These are phyloP conservation scores for Osmanthus fragrans DNA, from an alignment of 257 asterid species.

Conservation along the genomic window DNA sequence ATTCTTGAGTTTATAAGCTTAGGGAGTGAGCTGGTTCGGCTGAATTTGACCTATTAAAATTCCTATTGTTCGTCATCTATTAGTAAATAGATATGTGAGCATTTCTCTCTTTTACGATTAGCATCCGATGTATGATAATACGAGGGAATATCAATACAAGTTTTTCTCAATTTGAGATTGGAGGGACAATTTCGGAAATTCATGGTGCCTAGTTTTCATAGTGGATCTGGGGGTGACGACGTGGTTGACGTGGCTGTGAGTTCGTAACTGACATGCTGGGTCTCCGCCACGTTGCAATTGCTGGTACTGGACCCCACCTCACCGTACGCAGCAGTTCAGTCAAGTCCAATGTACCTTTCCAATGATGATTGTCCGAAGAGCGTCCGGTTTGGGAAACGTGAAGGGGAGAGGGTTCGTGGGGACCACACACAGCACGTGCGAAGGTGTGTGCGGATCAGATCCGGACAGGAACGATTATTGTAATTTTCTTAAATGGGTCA, in stretches of 20 bases:
- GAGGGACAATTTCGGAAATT: neutral
- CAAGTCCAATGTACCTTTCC: slow-evolving; percentile 1
- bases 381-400: neutral
- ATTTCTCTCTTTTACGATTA: no score
- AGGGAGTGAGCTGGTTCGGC: no score
- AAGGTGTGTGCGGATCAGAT: neutral
- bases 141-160: no score
- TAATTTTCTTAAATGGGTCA: neutral
- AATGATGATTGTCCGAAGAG: neutral
- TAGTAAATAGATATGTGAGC: no score
- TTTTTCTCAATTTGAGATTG: neutral
- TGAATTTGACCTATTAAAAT: no score
- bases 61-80: no score
- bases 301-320: neutral
- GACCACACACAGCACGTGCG: neutral
- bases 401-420: neutral
- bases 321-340: neutral
- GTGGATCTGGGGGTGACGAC: neutral
- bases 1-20: no score
- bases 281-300: neutral
- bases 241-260: slow-evolving; percentile 2
- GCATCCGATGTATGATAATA: no score
- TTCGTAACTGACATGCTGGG: neutral
- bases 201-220: neutral
- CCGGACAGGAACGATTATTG: neutral